phyloP scores from a whole-genome alignment of 768 basidiomycete genomes.

The Cytidiella melzeri region DNA sequence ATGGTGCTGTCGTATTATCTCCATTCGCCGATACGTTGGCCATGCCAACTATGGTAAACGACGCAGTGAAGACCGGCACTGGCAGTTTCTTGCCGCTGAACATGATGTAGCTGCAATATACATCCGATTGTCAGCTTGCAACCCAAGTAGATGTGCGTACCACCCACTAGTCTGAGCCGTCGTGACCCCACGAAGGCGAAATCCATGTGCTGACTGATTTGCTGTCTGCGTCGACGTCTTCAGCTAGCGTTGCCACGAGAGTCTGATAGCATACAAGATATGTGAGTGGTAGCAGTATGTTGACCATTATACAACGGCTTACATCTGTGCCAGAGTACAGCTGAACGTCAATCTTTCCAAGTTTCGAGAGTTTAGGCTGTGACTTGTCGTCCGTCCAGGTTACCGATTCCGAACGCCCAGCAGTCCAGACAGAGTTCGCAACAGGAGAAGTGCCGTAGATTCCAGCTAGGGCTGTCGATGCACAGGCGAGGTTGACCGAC shows the following conservation, averaged over 20 bases:
- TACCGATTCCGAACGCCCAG: slow-evolving; percentile 36
- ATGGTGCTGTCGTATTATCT: neutral
- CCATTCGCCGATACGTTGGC: slow-evolving; percentile 12
- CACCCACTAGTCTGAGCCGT: slow-evolving; percentile 30
- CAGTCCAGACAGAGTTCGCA: slow-evolving; percentile 36
- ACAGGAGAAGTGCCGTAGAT: slow-evolving; percentile 49
- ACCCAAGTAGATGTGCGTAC: neutral
- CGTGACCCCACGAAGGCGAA: slow-evolving; percentile 20
- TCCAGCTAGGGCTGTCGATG: slow-evolving; percentile 22
- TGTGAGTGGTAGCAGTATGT: neutral
- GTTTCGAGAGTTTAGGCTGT: slow-evolving; percentile 34
- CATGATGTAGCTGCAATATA: slow-evolving; percentile 24
- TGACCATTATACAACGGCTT: slow-evolving; percentile 7
- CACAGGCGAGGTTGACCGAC: slow-evolving; percentile 7
- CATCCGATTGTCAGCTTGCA: neutral
- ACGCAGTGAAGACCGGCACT: slow-evolving; percentile 41
- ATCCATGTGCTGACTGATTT: slow-evolving; percentile 23
- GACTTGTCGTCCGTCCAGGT: slow-evolving; percentile 46
- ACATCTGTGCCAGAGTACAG: slow-evolving; percentile 42
- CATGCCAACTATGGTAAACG: slow-evolving; percentile 38
- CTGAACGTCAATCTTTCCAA: slow-evolving; percentile 40
- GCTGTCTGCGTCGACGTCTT: slow-evolving; percentile 32
- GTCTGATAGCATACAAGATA: slow-evolving; percentile 26
- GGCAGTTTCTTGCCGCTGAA: slow-evolving; percentile 26
- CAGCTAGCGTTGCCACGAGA: slow-evolving; percentile 38